Evolutionary conservation across 345 rosid genomes (phyloP), one percentile per base, ranked within the genome.

Genomic region (Eucalyptus virginea): DNA sequence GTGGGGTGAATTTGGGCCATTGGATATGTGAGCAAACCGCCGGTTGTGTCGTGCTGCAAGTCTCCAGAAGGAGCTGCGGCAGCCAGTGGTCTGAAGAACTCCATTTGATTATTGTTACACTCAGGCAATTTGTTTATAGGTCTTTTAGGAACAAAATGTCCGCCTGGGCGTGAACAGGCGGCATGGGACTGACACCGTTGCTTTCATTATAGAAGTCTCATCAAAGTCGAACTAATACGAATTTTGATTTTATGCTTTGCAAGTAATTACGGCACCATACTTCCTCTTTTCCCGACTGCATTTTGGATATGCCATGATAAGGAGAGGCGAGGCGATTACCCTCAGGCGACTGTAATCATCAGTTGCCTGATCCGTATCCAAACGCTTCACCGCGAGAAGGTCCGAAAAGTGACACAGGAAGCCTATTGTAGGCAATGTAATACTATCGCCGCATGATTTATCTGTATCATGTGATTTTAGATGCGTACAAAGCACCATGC

Each of bases 1-100:
- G 91, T 92, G 94, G 94, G 95, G 94, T 16, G 89, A 49, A 34
- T 88, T 86, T 24, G 91, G 90, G 86, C 97, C 97, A 69, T 48
- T 96, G 88, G 98, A 98, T 81, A 89, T 94, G 95, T 89, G 90
- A 87, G 54, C 83, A 5, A 5, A 37, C 81, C 4, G 44, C 81
- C 8, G 8, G 81, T 37, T 34, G 81, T 21, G 83, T 72, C 45
- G 8, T 37, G 83, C 83, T 37, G 15, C 83, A 72, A 37, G 45
- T 12, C 28, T 72, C 83, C 28, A 86, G 40, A 48, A 86, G 87
- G 15, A 50, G 87, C 42, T 28, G 87, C 51, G 30, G 40, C 51
- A 24, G 87, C 54, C 54, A 86, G 21, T 86, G 87, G 52, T 37
- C 14, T 72, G 45, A 72, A 72, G 23, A 72, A 37, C 42, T 10